phyloP scores from a whole-genome alignment of 108 stramenopile genomes.

The Licmophora abbreviata region DNA sequence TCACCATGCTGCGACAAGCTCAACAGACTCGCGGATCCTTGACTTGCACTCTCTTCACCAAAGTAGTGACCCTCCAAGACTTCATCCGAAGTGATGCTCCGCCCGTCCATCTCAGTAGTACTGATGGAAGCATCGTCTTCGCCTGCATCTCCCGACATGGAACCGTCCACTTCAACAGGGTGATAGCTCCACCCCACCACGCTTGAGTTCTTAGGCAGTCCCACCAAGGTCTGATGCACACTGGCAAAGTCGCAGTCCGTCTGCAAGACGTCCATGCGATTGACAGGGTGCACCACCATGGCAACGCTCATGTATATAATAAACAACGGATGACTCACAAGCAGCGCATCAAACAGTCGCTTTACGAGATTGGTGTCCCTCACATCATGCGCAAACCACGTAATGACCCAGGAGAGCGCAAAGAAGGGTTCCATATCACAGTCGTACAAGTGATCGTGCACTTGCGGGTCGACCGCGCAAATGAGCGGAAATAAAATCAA shows the following conservation, averaged over 20 bases:
- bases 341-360: slow-evolving; percentile 84
- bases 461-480: slow-evolving; percentile 40
- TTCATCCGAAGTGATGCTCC: neutral
- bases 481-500: slow-evolving; percentile 61
- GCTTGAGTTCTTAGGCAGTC: slow-evolving; percentile 69
- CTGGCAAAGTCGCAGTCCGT: slow-evolving; percentile 85
- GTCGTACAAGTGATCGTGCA: slow-evolving; percentile 68
- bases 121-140: slow-evolving; percentile 13
- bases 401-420: slow-evolving; percentile 79
- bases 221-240: slow-evolving; percentile 68
- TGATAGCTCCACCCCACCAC: slow-evolving; percentile 65
- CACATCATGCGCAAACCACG: slow-evolving; percentile 91
- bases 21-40: slow-evolving; percentile 1
- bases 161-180: slow-evolving; percentile 26
- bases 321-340: slow-evolving; percentile 74
- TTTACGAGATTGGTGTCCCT: slow-evolving; percentile 75
- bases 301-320: slow-evolving; percentile 71
- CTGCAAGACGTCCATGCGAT: slow-evolving; percentile 65
- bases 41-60: slow-evolving; percentile 13
- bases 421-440: slow-evolving; percentile 89
- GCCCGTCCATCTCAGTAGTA: slow-evolving; percentile 1
- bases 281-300: slow-evolving; percentile 74
- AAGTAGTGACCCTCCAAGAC: slow-evolving; percentile 12
- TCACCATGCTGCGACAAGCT: slow-evolving; percentile 9
- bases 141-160: slow-evolving; percentile 47